Evolutionary conservation across 306 rosid genomes (phyloP), one percentile per base, ranked within the genome.

Genomic region (Cotoneaster glaucophyllus): DNA sequence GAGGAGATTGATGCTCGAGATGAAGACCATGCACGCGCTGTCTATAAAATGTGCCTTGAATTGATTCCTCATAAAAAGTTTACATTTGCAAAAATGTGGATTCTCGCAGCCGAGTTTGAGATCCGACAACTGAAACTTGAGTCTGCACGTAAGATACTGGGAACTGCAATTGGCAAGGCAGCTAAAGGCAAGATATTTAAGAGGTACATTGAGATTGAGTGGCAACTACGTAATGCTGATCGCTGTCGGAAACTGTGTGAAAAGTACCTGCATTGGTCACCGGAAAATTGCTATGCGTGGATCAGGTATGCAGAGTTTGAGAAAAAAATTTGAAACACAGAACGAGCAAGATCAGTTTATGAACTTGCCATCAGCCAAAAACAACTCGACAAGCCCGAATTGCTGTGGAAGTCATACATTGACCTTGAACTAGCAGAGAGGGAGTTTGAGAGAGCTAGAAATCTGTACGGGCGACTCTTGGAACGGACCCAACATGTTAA

Each of bases 181-280:
- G 96, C 98, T 26, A 90, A 90, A 84, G 95, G 86, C 75, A 93
- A 90, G 98, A 90, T 93, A 79, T 93, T 93, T 73, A 89, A 93
- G 78, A 90, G 87, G 80, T 93, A 93, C 81, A 90, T 93, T 25
- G 98, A 93, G 89, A 90, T 90, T 76, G 98, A 93, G 70, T 81
- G 89, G 74, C 95, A 93, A 34, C 90, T 90, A 66, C 87, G 91
- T 34, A 93, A 90, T 57, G 82, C 87, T 50, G 93, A 90, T 59
- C 83, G 96, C 22, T 86, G 93, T 64, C 84, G 98, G 37, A 90
- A 85, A 45, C 75, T 90, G 9, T 90, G 90, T 82, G 96, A 89
- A 68, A 93, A 89, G 78, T 90, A 90, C 80, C 68, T 89, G 65
- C 93, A 86, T 79, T 90, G 93, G 93, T 78, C 93, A 0, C 96